Conservation (phyloP, 2,329 filamentous ascomycete genomes). For the Trichoderma breve region DNA sequence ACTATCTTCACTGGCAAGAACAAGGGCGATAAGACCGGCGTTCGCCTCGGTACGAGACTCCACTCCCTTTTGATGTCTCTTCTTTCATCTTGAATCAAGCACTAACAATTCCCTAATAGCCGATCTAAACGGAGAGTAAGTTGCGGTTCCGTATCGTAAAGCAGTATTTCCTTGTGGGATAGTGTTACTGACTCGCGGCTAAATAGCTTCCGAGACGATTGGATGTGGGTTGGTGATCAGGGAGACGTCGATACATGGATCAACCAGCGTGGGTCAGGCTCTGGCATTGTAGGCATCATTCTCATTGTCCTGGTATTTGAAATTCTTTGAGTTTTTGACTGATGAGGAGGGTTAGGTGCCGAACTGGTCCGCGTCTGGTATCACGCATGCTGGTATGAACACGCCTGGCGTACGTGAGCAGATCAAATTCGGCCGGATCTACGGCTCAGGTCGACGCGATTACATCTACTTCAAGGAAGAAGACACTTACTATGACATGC, state of each 20-base stretch:
- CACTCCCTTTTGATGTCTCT: neutral
- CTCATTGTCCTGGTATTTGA: neutral
- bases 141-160: no score
- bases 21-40: neutral
- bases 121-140: no score
- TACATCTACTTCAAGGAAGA: neutral
- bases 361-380: neutral
- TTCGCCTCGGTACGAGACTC: neutral
- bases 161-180: no score
- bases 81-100: no score
- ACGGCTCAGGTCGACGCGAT: neutral
- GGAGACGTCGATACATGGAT: conserved; percentile 1
- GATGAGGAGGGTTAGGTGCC: neutral
- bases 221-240: neutral
- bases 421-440: conserved; percentile 1
- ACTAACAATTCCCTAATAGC: no score
- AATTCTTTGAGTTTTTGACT: no score
- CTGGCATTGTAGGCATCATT: neutral
- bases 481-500: neutral
- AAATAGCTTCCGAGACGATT: neutral
- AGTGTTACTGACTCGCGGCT: neutral
- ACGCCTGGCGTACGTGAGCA: neutral
- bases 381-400: neutral
- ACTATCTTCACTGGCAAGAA: conserved; percentile 1
- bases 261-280: neutral